Evolutionary conservation across 306 rosid genomes (phyloP).

Genomic region (Fragaria vesca): DNA sequence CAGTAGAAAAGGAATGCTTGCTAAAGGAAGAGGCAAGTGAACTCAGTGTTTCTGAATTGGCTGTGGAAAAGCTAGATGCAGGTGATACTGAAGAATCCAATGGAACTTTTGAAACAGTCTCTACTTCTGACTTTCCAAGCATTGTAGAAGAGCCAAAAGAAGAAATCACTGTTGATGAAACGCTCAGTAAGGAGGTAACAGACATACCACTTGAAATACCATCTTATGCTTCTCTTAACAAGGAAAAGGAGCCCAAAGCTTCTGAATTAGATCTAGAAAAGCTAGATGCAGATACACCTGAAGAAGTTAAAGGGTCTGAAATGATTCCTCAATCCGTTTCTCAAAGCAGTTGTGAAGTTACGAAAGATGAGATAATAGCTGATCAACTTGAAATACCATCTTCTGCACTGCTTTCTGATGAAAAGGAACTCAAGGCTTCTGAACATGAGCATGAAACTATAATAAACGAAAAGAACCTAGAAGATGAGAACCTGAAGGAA

Average conservation of each 20-base stretch:
- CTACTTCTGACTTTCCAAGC: neutral
- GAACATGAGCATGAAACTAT: conserved; percentile 20
- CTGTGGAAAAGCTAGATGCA: conserved; percentile 14
- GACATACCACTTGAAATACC: conserved; percentile 15
- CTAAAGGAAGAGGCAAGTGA: conserved; percentile 11
- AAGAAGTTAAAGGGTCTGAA: conserved; percentile 14
- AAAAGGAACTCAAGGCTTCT: neutral
- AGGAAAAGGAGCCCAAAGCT: conserved; percentile 12
- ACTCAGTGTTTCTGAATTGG: conserved; percentile 9
- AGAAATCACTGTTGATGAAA: conserved; percentile 17
- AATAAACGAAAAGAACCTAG: conserved; percentile 4
- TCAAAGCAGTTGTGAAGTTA: neutral
- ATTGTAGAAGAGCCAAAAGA: conserved; percentile 11
- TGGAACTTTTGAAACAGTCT: conserved; percentile 9
- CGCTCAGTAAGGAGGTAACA: conserved; percentile 1
- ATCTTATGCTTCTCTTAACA: neutral
- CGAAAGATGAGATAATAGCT: neutral
- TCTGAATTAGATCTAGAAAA: conserved; percentile 12
- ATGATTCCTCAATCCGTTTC: neutral
- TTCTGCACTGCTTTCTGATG: conserved; percentile 6
- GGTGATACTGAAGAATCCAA: conserved; percentile 16
- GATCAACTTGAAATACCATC: conserved; percentile 16
- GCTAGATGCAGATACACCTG: conserved; percentile 15
- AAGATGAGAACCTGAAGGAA: conserved; percentile 16
- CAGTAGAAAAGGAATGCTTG: conserved; percentile 23